Evolutionary conservation across 2,329 filamentous ascomycete genomes (phyloP).

Genomic region (Davidsoniella eucalypti): DNA sequence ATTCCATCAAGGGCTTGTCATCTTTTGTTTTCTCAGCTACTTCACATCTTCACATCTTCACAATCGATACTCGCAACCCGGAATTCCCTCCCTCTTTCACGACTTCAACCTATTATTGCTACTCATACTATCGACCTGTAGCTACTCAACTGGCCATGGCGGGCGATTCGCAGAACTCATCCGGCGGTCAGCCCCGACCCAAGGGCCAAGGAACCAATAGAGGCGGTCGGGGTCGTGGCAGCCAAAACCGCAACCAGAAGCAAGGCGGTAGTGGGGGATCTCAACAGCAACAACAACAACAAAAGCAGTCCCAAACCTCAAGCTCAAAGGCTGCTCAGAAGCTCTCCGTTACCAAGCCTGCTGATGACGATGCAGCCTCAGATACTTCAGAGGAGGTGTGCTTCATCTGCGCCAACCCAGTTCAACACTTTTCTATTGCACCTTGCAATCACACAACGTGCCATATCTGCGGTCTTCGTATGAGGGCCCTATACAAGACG

Average conservation of each 20-base stretch:
- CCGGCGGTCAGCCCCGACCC: neutral
- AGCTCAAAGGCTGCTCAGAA: conserved; percentile 2
- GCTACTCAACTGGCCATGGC: neutral
- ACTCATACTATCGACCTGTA: too few species aligned
- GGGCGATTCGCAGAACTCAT: conserved; percentile 5
- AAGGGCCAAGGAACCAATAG: neutral
- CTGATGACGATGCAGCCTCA: conserved; percentile 5
- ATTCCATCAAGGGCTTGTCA: neutral
- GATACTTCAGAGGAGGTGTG: conserved; percentile 51
- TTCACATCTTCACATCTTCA: neutral
- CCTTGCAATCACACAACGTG: conserved; percentile 95
- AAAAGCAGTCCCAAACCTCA: neutral
- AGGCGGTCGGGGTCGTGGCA: neutral
- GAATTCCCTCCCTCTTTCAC: too few species aligned
- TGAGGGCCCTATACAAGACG: conserved; percentile 89
- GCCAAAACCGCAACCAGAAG: neutral
- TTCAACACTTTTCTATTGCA: conserved; percentile 73
- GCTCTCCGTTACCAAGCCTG: conserved; percentile 1
- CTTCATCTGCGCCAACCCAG: conserved; percentile 90
- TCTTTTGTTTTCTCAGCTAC: neutral
- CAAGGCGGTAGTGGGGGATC: neutral
- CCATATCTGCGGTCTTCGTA: conserved; percentile 81
- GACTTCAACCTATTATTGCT: too few species aligned
- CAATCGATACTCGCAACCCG: neutral
- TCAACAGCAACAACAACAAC: neutral